Conservation (phyloP, 345 rosid genomes). For the Pistacia vera region DNA sequence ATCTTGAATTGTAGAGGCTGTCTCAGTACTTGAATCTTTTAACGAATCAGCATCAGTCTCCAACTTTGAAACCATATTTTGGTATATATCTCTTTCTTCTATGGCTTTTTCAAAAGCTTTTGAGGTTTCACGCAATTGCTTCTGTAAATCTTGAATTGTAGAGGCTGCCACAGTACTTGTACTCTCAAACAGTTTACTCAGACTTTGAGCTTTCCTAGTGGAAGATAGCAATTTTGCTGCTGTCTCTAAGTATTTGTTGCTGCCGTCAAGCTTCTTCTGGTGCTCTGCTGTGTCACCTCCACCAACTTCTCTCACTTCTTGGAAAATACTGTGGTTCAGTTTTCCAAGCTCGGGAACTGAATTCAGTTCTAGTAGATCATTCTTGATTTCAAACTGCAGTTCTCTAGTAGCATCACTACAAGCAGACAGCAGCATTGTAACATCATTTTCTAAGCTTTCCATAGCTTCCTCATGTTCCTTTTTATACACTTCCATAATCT, state of each 20-base stretch:
- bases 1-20: conserved; percentile 52
- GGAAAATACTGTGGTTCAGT: conserved; percentile 25
- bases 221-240: conserved; percentile 53
- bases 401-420: conserved; percentile 58
- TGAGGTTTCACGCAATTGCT: conserved; percentile 41
- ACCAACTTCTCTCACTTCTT: conserved; percentile 34
- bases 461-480: conserved; percentile 54
- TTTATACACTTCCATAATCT: conserved; percentile 46
- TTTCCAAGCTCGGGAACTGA: conserved; percentile 51
- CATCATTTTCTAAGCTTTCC: conserved; percentile 45
- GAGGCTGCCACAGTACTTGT: conserved; percentile 51
- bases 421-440: conserved; percentile 51
- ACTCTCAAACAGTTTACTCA: conserved; percentile 52
- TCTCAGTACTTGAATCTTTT: conserved; percentile 43
- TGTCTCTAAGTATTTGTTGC: conserved; percentile 36
- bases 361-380: conserved; percentile 43
- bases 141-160: conserved; percentile 61
- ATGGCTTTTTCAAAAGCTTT: conserved; percentile 39
- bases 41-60: conserved; percentile 53
- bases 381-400: conserved; percentile 56
- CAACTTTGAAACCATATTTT: conserved; percentile 51
- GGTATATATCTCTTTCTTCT: conserved; percentile 54
- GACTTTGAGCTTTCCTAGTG: conserved; percentile 37
- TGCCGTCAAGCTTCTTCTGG: conserved; percentile 32
- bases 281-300: conserved; percentile 33